phyloP scores from a whole-genome alignment of 768 basidiomycete species.

The Termitomyces sp. region DNA sequence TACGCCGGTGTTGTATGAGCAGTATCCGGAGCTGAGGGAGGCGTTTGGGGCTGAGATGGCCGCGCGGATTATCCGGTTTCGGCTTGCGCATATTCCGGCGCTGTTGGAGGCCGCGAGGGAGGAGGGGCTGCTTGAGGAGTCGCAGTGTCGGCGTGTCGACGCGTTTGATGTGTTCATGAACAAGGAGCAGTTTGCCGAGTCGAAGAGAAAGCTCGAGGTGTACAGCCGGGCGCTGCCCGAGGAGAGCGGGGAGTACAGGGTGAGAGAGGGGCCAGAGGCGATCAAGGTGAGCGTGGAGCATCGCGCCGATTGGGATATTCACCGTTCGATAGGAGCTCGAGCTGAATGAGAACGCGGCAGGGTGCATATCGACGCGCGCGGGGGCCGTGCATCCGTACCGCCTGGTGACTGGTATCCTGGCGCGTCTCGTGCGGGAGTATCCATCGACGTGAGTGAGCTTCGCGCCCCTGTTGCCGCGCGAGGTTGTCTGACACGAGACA shows the following conservation, averaged over 20 bases:
- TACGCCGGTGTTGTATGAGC: conserved; percentile 52
- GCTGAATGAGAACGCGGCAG: conserved; percentile 38
- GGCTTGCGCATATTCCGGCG: conserved; percentile 50
- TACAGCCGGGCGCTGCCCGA: conserved; percentile 49
- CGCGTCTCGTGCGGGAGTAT: conserved; percentile 45
- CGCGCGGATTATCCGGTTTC: conserved; percentile 51
- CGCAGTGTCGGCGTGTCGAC: conserved; percentile 55
- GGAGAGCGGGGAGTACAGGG: conserved; percentile 31
- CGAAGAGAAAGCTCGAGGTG: conserved; percentile 34
- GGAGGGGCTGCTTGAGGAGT: conserved; percentile 44
- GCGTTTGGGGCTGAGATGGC: conserved; percentile 42
- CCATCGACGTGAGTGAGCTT: conserved; percentile 34
- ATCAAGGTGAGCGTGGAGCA: conserved; percentile 21
- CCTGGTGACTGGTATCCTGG: conserved; percentile 54
- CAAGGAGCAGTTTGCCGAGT: conserved; percentile 31
- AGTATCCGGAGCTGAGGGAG: conserved; percentile 44
- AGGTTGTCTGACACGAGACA: conserved; percentile 17
- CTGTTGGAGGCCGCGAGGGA: conserved; percentile 45
- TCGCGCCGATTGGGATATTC: not conserved
- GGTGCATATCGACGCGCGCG: conserved; percentile 47
- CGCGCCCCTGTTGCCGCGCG: not conserved
- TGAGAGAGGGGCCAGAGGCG: conserved; percentile 23
- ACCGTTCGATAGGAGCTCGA: conserved; percentile 36
- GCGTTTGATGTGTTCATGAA: conserved; percentile 53
- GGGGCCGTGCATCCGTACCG: conserved; percentile 70